A percentile compares a stretch with the other conserved stretches of the same genome.
These are phyloP conservation scores for Ceriops tagal DNA, from an alignment of 345 rosid genomes.

Conservation along the genomic window DNA sequence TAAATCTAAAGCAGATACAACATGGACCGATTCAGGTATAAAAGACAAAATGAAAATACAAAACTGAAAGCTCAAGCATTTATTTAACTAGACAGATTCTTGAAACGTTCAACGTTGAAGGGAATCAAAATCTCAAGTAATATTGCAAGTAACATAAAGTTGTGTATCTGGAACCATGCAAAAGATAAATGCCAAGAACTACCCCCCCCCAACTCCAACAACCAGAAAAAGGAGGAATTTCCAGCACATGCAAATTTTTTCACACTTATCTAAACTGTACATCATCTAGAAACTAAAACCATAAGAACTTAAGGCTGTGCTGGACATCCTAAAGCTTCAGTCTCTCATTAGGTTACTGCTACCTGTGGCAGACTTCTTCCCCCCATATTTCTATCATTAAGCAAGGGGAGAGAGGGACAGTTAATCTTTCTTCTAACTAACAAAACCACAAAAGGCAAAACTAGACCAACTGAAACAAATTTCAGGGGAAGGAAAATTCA, in stretches of 20 bases:
- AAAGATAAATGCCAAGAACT: neutral
- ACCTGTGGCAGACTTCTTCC: slow-evolving; percentile 32
- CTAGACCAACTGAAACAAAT: neutral
- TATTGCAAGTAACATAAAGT: neutral
- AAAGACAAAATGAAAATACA: no score
- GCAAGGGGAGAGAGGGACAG: slow-evolving; percentile 2
- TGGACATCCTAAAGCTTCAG: slow-evolving; percentile 22
- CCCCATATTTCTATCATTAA: slow-evolving; percentile 34
- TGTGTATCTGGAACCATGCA: neutral
- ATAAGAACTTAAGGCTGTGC: slow-evolving; percentile 5
- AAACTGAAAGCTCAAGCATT: slow-evolving; percentile 6
- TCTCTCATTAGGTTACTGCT: slow-evolving; percentile 30
- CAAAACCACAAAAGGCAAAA: neutral
- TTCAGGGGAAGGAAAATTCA: neutral
- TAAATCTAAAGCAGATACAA: no score
- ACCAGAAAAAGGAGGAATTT: slow-evolving; percentile 7
- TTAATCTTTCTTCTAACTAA: neutral
- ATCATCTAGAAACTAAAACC: slow-evolving; percentile 15
- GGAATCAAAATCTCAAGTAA: neutral
- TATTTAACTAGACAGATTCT: neutral
- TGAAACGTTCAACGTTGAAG: neutral
- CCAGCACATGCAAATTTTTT: neutral
- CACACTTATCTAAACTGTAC: neutral
- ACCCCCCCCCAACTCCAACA: neutral
- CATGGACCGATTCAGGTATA: no score